Base-by-base conservation (phyloP, 2,329 filamentous ascomycete genomes). In the Neurospora crassa region DNA sequence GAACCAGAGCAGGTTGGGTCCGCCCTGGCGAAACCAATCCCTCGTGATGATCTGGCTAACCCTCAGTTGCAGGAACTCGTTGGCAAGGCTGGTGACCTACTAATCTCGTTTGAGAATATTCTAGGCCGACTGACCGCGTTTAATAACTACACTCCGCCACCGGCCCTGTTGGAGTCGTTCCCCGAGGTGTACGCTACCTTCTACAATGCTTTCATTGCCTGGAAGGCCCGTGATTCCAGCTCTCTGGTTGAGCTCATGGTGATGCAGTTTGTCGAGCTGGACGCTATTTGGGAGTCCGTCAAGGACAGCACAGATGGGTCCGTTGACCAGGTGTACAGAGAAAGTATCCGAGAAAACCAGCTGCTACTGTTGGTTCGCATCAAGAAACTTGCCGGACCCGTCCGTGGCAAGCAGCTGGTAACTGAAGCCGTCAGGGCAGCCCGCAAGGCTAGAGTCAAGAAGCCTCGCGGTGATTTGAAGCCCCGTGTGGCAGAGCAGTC, bases 241-340 rank as follows among this genome's bases (percentile, higher is more conserved):
- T 90, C 92, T 0, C 83, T 96, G 5, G 89, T 95, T 69, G 91
- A 94, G 76, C 90, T 93, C 70, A 94, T 96, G 92, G 85, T 95
- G n/a, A 87, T 92, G 77, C 92, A 93, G 74, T 94, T 95, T 79
- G 91, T 94, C 20, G 92, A 94, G 78, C 86, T 96, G 2, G 92
- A 96, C 77, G 90, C 90, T 43, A 95, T 95, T 68, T 92, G 92
- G 85, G 91, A 94, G 78, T 92, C 91, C 2, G 91, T 96, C 78
- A 94, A 93, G 79, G 90, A 93, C 76, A 90, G 90, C 69, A 92
- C 89, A 0, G 89, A 92, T 68, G 89, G 91, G 47, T 88, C 89
- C 18, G 92, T 93, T 2, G 88, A 91, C 0, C 88, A 88, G 20
- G 88, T 93, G n/a, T 95, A 94, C 78, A 88, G 89, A 43, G 87